Conservation (phyloP, 371 early-diverging fungal species). For the Actinomortierella wolfii region DNA sequence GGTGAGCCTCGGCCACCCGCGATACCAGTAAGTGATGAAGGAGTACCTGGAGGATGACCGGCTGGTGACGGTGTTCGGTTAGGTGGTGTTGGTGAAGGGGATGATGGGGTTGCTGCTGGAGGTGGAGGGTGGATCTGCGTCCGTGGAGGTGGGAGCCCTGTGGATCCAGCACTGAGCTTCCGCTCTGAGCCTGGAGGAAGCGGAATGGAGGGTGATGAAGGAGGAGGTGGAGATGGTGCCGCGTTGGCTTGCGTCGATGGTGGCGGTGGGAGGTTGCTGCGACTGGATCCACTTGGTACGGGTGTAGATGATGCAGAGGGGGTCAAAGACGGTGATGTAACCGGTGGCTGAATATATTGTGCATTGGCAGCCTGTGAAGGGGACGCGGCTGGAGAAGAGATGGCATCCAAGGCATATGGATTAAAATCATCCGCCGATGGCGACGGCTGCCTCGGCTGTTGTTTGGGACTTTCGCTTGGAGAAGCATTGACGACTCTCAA, state of each 20-base stretch:
- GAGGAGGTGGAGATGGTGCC: not conserved
- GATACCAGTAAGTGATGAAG: too few relatives aligned
- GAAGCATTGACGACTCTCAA: conserved; percentile 41
- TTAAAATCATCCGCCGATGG: conserved; percentile 12
- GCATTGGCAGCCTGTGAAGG: not conserved
- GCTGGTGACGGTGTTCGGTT: too few relatives aligned
- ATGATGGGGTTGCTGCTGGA: not conserved
- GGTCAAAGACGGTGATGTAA: conserved; percentile 9
- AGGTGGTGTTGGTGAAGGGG: not conserved
- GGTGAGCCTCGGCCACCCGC: too few relatives aligned
- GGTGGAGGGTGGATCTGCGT: not conserved
- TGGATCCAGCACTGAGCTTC: conserved; percentile 4
- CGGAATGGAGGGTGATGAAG: conserved; percentile 6
- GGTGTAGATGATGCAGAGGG: conserved; percentile 4
- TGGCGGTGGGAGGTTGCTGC: conserved; percentile 10
- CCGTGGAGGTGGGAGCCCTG: conserved; percentile 10
- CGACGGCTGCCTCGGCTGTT: not conserved
- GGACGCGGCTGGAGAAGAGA: not conserved
- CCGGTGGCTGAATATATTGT: conserved; percentile 10
- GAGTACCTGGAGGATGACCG: too few relatives aligned
- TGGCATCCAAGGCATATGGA: conserved; percentile 42
- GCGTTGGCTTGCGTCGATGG: conserved; percentile 7
- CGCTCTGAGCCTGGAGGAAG: conserved; percentile 16
- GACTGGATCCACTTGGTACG: not conserved
- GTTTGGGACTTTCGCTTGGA: conserved; percentile 1